These are phyloP conservation scores for Endocarpon pusillum DNA, from an alignment of 495 filamentous ascomycete genomes.

Conservation along the genomic window DNA sequence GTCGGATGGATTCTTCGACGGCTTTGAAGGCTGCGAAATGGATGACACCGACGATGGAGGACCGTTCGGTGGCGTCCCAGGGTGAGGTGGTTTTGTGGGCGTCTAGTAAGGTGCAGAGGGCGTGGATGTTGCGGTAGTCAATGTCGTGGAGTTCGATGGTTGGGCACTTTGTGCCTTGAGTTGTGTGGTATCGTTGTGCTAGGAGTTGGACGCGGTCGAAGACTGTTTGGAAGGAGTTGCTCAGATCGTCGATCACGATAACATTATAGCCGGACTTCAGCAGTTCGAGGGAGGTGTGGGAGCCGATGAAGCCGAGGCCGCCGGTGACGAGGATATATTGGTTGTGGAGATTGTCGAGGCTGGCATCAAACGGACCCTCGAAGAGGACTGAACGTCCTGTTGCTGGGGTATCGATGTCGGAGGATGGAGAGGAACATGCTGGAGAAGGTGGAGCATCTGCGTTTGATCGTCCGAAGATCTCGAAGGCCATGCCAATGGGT, in stretches of 20 bases:
- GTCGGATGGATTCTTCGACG: conserved; percentile 32
- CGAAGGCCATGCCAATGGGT: too few species aligned
- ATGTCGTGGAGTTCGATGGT: conserved; percentile 35
- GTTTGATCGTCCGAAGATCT: too few species aligned
- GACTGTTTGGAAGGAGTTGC: conserved; percentile 39
- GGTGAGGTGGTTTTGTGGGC: conserved; percentile 18
- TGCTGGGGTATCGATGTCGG: conserved; percentile 20
- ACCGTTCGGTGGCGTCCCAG: conserved; percentile 25
- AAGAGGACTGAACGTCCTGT: conserved; percentile 25
- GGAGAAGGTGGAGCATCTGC: too few species aligned
- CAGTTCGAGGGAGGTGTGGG: conserved; percentile 44
- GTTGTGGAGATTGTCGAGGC: conserved; percentile 14
- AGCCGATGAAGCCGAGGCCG: conserved; percentile 51
- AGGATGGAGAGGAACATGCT: not conserved
- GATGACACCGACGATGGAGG: conserved; percentile 41
- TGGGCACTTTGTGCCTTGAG: conserved; percentile 28
- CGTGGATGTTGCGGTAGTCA: conserved; percentile 36
- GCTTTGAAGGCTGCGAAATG: conserved; percentile 48
- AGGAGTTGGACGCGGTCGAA: conserved; percentile 34
- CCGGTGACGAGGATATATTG: conserved; percentile 42
- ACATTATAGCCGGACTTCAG: conserved; percentile 45
- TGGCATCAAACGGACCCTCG: too few species aligned
- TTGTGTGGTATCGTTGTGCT: conserved; percentile 29
- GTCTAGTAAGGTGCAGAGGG: conserved; percentile 23
- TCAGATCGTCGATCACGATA: conserved; percentile 45